Evolutionary conservation across 805 yeast species (phyloP).

Genomic region (Ogataea zsoltii): DNA sequence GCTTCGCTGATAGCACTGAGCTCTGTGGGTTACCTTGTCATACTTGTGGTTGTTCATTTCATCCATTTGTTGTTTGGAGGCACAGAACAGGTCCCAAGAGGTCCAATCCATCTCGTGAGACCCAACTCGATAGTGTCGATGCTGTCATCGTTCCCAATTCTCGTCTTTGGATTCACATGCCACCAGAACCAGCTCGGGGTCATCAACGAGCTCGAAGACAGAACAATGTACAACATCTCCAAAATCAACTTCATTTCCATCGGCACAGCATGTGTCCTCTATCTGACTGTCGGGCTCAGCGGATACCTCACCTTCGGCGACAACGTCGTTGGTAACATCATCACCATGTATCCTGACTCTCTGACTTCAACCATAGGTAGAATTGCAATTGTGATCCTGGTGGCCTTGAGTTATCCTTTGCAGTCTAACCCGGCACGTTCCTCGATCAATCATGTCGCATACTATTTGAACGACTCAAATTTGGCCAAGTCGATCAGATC

Average conservation of each 20-base stretch:
- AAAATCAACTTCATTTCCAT: slow-evolving; percentile 55
- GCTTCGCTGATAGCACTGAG: slow-evolving; percentile 81
- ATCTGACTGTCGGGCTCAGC: slow-evolving; percentile 70
- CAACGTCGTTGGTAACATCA: slow-evolving; percentile 74
- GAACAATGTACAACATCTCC: slow-evolving; percentile 47
- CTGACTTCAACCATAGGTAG: slow-evolving; percentile 75
- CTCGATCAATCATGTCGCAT: slow-evolving; percentile 71
- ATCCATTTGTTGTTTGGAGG: slow-evolving; percentile 53
- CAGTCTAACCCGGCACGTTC: slow-evolving; percentile 91
- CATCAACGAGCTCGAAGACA: slow-evolving; percentile 72
- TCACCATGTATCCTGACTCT: slow-evolving; percentile 70
- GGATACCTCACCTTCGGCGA: slow-evolving; percentile 91
- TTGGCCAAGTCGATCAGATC: slow-evolving; percentile 26
- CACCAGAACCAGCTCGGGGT: slow-evolving; percentile 94
- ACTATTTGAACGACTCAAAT: slow-evolving; percentile 40
- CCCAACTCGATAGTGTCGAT: slow-evolving; percentile 49
- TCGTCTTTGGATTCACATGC: slow-evolving; percentile 93
- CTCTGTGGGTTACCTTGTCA: slow-evolving; percentile 75
- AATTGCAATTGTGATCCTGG: slow-evolving; percentile 76
- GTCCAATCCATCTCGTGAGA: slow-evolving; percentile 47
- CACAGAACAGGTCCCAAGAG: slow-evolving; percentile 56
- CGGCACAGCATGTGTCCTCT: slow-evolving; percentile 58
- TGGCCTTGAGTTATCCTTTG: slow-evolving; percentile 81
- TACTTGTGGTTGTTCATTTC: slow-evolving; percentile 74
- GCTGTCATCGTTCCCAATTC: slow-evolving; percentile 82